Base-by-base conservation (phyloP, 177 flowering plant species). In the Vitis hybrid region DNA sequence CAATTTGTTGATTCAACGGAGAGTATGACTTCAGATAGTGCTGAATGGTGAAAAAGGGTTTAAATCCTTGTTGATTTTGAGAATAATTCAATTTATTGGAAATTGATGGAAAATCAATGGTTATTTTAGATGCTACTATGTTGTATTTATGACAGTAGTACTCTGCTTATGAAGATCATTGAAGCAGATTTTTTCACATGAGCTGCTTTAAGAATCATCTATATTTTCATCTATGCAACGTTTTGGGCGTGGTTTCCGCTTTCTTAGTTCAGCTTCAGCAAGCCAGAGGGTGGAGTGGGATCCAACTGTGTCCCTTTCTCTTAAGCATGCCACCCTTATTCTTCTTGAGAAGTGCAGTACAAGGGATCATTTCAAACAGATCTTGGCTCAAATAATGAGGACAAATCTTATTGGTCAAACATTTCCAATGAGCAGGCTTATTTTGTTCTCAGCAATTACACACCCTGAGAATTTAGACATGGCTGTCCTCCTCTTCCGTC, bases 401-500 rank as follows among this genome's bases (percentile, higher is more conserved):
- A 45, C 18, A 51, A 68, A 75, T 70, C 85, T 85, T 11, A 63
- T 64, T 52, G 51, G 74, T 10, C 66, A 80, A 53, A 84, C 85
- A 33, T 87, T 87, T 75, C 86, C 88, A 19, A 87, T 87, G 87
- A 87, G 90, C 72, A 77, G 90, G 67, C 85, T 85, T 52, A 76
- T 87, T n/a, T 70, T 56, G 9, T 84, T 79, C 80, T 85, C 90
- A 0, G 86, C 88, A 13, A 56, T 76, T 49, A 71, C 84, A 45
- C 66, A 79, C 68, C 87, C 86, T 51, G 84, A 84, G 26, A 84
- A 79, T 64, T 55, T 81, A 52, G 90, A 85, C 78, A 26, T 82
- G 73, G 87, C 90, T 31, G 65, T 74, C 62, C 59, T 78, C 29
- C 85, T 87, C 12, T 85, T 85, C 67, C 60, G 78, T 69, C 81